Evolutionary conservation across 306 rosid species (phyloP), one percentile per base, ranked within the genome.

Genomic region (Cyamopsis tetragonoloba): DNA sequence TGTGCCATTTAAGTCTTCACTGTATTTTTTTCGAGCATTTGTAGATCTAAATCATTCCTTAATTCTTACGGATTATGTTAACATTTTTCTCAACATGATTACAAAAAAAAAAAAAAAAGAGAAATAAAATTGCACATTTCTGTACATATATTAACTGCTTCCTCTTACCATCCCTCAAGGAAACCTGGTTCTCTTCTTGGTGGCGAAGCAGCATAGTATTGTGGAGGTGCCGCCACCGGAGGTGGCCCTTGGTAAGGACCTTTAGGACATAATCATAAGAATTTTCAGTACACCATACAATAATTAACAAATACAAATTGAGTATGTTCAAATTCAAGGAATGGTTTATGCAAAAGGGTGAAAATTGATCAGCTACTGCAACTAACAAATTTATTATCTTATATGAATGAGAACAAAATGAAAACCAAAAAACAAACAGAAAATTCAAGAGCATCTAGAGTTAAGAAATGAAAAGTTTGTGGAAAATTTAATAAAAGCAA

Each of bases 121-220:
- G n/a, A n/a, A n/a, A n/a, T n/a, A n/a, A n/a, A n/a, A n/a, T n/a
- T n/a, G n/a, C n/a, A n/a, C n/a, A n/a, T n/a, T n/a, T n/a, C n/a
- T n/a, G n/a, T n/a, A n/a, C n/a, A n/a, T n/a, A n/a, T n/a, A n/a
- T n/a, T n/a, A 42, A 42, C 48, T 42, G 19, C 17, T 37, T 43
- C 13, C 4, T 30, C 78, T 46, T 30, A 79, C 89, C 84, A 85
- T 66, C 85, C 89, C 60, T 85, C 74, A 24, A 74, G 73, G 72
- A 82, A 82, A 19, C 87, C 78, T 9, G 67, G 68, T 60, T 76
- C 66, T 73, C 70, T 59, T 49, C 5, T 62, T 5, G 81, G 83
- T 3, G 79, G 77, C 6, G 81, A 70, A 4, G 73, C 70, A 15
- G 64, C 70, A 22, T 53, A 67, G 22, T 82, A 79, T 7, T 80